Percentiles rank a stretch among this genome's conserved stretches.
phyloP scores from a whole-genome alignment of 495 filamentous ascomycete genomes.

The Aspergillus cavernicola region DNA sequence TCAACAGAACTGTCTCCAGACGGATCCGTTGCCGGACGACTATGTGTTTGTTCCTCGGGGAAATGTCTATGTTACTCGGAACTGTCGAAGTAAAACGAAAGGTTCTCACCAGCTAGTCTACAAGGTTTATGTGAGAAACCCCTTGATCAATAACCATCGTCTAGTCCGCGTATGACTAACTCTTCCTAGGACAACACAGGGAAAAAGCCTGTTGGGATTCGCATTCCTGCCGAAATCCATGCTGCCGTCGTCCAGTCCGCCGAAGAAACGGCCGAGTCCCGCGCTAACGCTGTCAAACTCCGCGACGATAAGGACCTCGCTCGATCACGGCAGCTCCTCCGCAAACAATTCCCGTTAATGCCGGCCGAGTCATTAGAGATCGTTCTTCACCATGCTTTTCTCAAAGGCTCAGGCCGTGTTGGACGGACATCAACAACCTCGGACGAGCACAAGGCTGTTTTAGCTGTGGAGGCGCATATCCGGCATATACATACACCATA shows the following conservation, averaged over 20 bases:
- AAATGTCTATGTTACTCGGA: constrained; percentile 46
- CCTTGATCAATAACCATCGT: neutral
- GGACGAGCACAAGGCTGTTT: constrained; percentile 34
- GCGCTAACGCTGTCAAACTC: constrained; percentile 35
- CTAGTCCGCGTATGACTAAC: neutral
- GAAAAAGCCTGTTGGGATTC: constrained; percentile 39
- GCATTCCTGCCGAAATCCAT: constrained; percentile 42
- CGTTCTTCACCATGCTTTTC: constrained; percentile 43
- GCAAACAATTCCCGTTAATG: constrained; percentile 39
- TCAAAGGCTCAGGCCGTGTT: constrained; percentile 49
- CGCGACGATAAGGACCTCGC: constrained; percentile 34
- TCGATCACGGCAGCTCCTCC: constrained; percentile 32
- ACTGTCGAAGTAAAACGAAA: constrained; percentile 46
- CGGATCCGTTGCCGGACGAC: constrained; percentile 22
- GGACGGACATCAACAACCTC: constrained; percentile 35
- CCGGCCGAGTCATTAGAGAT: constrained; percentile 33
- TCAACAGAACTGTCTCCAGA: constrained; percentile 30
- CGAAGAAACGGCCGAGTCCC: constrained; percentile 33
- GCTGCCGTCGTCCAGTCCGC: constrained; percentile 26
- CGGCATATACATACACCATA: constrained; percentile 48
- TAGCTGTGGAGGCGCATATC: constrained; percentile 51
- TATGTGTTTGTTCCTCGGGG: constrained; percentile 52
- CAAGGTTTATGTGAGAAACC: constrained; percentile 37
- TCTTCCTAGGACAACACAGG: constrained; percentile 28
- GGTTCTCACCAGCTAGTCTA: constrained; percentile 37